These are phyloP conservation scores for Periconia macrospinosa DNA, from an alignment of 2,329 filamentous ascomycete genomes.

Conservation along the genomic window DNA sequence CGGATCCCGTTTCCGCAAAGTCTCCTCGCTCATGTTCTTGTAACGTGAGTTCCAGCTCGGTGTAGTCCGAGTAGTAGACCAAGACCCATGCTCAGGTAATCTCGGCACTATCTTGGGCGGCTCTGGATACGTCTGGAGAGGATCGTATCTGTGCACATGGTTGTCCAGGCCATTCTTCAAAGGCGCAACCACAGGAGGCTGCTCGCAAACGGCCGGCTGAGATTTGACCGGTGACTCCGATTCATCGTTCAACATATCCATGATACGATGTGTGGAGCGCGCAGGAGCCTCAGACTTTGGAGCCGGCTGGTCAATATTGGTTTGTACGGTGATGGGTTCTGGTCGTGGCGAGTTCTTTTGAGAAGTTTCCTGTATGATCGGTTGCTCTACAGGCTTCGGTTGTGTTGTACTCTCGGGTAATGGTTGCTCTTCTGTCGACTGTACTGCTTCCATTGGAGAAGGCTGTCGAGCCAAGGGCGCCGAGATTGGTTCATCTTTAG, in stretches of 20 bases:
- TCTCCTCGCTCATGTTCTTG: slow-evolving; percentile 23
- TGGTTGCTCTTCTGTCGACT: not conserved
- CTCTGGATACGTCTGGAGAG: slow-evolving; percentile 25
- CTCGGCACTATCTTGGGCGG: slow-evolving; percentile 19
- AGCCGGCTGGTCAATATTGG: slow-evolving; percentile 7
- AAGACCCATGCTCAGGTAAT: slow-evolving; percentile 19
- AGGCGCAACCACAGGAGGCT: slow-evolving; percentile 13
- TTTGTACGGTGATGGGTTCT: slow-evolving; percentile 2
- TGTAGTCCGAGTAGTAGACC: slow-evolving; percentile 17
- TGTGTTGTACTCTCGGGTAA: not conserved
- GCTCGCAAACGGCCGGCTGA: slow-evolving; percentile 17
- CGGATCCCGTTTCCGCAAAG: slow-evolving; percentile 22
- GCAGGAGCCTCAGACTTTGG: slow-evolving; percentile 24
- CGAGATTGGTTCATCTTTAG: slow-evolving; percentile 6
- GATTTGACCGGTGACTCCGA: slow-evolving; percentile 29
- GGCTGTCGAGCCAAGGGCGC: slow-evolving; percentile 15
- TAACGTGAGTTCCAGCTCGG: slow-evolving; percentile 12
- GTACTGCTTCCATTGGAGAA: slow-evolving; percentile 17
- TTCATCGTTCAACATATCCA: slow-evolving; percentile 42
- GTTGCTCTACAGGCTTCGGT: slow-evolving; percentile 14
- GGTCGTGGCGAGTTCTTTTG: slow-evolving; percentile 6
- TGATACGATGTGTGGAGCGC: slow-evolving; percentile 40
- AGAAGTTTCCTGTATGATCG: slow-evolving; percentile 8
- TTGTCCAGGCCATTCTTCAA: slow-evolving; percentile 21
- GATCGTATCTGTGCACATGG: slow-evolving; percentile 22